Evolutionary conservation across 106 monocot genomes (phyloP), one percentile per base, ranked within the genome.

Genomic region (Iris macrosiphon): DNA sequence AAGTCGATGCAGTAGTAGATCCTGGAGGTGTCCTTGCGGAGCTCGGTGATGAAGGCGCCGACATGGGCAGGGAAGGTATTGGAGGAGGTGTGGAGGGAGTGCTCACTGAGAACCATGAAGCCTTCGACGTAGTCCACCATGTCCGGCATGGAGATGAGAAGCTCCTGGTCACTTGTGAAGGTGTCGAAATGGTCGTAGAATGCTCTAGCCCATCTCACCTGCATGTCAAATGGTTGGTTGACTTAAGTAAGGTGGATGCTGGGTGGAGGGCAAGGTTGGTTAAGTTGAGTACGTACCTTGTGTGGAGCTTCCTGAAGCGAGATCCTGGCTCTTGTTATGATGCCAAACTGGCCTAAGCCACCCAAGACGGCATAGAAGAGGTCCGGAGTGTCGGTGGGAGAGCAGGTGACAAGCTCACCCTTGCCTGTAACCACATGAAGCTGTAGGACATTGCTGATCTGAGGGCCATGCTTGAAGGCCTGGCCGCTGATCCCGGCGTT

Each of bases 1-100:
- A 90, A 90, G 69, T 90, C 90, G 17, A 90, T 37, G 69, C 81
- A 85, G 72, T 85, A 85, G 66, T 78, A 70, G 35, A 81, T 51
- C 34, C 75, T 75, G 39, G 66, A 38, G 50, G 19, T 53, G 34
- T 52, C 76, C 23, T 55, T 57, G 9, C 28, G 68, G 68, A 79
- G 61, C 22, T 66, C 41, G 15, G 57, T 52, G 40, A 55, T 73
- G 76, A 71, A 83, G 11, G 60, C 51, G 20, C 60, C 51, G 20
- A 79, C 41, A 13, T 70, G 53, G 26, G 73, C 45, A 35, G 88
- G 83, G 67, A 83, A 89, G 40, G 72, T 72, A 51, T 74, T 45
- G 68, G 70, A 80, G 31, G 84, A 80, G 77, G 84, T 69, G 49
- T 58, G 71, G 21, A 89, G 73, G 17, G 90, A 85, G 47, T 75